A percentile compares a stretch with the other conserved stretches of the same genome.
Conservation (phyloP, 78 protist species). For the Guillardia theta region DNA sequence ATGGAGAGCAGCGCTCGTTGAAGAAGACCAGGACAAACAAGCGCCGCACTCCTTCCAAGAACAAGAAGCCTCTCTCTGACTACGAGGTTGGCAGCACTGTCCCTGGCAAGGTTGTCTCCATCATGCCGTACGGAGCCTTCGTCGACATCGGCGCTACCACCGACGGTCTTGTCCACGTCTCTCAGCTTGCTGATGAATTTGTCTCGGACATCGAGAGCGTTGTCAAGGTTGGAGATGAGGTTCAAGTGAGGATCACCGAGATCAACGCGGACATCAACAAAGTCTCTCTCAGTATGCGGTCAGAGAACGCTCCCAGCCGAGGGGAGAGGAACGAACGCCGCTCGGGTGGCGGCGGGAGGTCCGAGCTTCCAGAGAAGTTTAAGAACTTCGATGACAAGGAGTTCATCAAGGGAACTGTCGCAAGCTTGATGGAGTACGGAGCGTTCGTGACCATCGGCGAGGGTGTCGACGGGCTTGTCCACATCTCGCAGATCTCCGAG, state of each 20-base stretch:
- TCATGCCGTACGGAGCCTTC: slow-evolving; percentile 10
- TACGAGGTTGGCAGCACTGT: background rate
- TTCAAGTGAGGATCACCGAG: background rate
- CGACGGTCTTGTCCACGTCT: background rate
- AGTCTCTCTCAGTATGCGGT: slow-evolving; percentile 4
- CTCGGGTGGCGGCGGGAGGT: background rate
- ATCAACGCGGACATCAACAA: background rate
- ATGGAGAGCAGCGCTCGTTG: background rate
- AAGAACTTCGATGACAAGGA: background rate
- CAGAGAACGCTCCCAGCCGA: background rate
- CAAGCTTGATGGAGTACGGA: background rate
- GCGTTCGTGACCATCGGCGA: slow-evolving; percentile 28
- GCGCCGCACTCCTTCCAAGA: background rate
- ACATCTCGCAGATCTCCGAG: slow-evolving; percentile 2
- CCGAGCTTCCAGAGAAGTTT: background rate
- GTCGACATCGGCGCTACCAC: slow-evolving; percentile 27
- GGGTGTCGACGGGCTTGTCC: slow-evolving; percentile 3
- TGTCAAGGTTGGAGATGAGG: background rate
- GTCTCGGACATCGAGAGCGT: background rate
- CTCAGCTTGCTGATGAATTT: background rate
- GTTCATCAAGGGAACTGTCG: background rate
- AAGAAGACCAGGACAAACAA: background rate
- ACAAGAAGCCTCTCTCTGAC: slow-evolving; percentile 9
- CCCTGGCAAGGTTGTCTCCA: slow-evolving; percentile 4
- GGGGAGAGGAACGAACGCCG: background rate